A percentile compares a stretch with the other conserved stretches of the same genome.
Evolutionary conservation across 139 green algal genomes (phyloP).

Genomic region (Trebouxia sp.): DNA sequence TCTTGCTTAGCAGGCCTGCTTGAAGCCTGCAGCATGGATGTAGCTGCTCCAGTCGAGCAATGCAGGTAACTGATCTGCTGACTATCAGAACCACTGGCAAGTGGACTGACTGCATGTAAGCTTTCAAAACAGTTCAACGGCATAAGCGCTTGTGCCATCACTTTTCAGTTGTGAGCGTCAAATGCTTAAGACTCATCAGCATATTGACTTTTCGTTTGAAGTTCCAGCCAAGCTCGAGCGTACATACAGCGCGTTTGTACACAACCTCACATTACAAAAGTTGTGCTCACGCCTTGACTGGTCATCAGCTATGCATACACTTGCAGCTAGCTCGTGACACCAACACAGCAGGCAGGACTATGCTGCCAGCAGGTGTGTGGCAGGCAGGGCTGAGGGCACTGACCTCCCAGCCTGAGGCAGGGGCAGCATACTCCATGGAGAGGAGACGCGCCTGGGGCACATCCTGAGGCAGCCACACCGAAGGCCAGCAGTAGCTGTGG

Average conservation of each 20-base stretch:
- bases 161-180: too few relatives aligned
- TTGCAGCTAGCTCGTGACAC: conserved; percentile 62
- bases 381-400: not conserved
- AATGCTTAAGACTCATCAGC: too few relatives aligned
- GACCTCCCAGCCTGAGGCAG: conserved; percentile 65
- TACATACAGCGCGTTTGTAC: not conserved
- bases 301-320: conserved; percentile 58
- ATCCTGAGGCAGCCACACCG: conserved; percentile 68
- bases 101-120: too few relatives aligned
- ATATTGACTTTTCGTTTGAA: too few relatives aligned
- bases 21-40: too few relatives aligned
- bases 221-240: not conserved
- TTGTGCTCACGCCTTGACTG: conserved; percentile 63
- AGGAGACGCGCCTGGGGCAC: conserved; percentile 66
- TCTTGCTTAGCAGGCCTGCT: too few relatives aligned
- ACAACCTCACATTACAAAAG: conserved; percentile 48
- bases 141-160: too few relatives aligned
- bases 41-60: too few relatives aligned
- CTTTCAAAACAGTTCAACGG: too few relatives aligned
- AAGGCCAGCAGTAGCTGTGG: conserved; percentile 67
- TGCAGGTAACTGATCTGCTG: too few relatives aligned
- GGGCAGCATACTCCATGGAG: conserved; percentile 72
- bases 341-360: not conserved
- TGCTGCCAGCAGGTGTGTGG: not conserved
- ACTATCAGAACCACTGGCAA: too few relatives aligned